Percentiles rank a stretch among this genome's conserved stretches.
phyloP scores from a whole-genome alignment of 495 filamentous ascomycete species.

The Pseudomonodictys pantanalensis region DNA sequence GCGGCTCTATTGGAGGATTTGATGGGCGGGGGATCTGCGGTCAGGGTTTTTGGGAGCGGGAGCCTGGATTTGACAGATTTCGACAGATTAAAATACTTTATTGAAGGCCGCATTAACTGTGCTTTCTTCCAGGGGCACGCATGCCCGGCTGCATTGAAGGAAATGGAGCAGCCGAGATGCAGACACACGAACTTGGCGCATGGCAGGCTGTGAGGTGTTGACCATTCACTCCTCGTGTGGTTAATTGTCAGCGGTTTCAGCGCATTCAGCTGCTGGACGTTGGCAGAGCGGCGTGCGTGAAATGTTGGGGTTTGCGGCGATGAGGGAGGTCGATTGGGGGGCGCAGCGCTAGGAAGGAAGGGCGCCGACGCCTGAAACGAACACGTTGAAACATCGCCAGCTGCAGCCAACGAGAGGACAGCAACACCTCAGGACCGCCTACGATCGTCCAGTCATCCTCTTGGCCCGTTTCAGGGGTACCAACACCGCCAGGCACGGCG shows the following conservation, averaged over 20 bases:
- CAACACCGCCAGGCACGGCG: too few relatives aligned
- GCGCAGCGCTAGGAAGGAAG: background rate
- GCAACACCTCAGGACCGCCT: too few relatives aligned
- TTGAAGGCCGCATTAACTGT: background rate
- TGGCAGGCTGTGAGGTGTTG: background rate
- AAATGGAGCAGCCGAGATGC: background rate
- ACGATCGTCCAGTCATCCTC: background rate
- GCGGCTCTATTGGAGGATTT: constrained; percentile 20
- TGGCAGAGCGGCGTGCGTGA: background rate
- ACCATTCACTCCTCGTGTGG: constrained; percentile 3
- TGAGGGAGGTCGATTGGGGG: background rate
- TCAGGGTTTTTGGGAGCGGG: too few relatives aligned
- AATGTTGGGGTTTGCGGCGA: background rate
- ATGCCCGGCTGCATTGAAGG: constrained; percentile 1
- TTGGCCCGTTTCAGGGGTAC: background rate
- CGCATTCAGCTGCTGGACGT: background rate
- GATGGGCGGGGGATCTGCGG: constrained; percentile 20
- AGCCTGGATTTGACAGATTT: too few relatives aligned
- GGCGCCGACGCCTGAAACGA: background rate
- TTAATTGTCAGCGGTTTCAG: constrained; percentile 13
- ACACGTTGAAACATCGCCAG: background rate
- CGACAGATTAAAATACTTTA: constrained; percentile 13
- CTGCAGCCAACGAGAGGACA: background rate
- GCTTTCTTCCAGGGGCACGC: background rate
- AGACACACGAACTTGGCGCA: background rate